Evolutionary conservation across 73 alveolate genomes (phyloP).

Genomic region (Symbiodinium pilosum): DNA sequence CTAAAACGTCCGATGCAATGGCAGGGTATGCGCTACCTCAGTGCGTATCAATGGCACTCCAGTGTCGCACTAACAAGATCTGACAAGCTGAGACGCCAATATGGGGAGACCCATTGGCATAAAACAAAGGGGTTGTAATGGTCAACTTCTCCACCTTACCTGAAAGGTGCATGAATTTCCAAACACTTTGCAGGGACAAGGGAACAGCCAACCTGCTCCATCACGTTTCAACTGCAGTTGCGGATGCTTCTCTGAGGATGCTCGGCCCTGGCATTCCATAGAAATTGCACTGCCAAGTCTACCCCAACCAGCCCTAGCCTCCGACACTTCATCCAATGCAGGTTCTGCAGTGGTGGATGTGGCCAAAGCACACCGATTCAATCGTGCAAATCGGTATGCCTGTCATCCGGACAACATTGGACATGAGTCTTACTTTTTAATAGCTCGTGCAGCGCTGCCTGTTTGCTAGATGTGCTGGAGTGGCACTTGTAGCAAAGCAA

Average conservation of each 20-base stretch:
- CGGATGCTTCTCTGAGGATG: not conserved
- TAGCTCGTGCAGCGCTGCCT: not conserved
- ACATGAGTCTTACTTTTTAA: not conserved
- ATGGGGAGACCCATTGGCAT: conserved; percentile 91
- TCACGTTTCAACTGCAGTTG: conserved; percentile 5
- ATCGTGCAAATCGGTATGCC: not conserved
- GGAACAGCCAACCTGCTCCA: not conserved
- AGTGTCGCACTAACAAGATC: too few relatives aligned
- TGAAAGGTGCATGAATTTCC: not conserved
- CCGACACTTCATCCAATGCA: not conserved
- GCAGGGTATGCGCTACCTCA: conserved; percentile 81
- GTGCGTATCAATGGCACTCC: not conserved
- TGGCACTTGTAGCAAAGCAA: not conserved
- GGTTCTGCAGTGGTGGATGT: not conserved
- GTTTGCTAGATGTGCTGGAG: not conserved
- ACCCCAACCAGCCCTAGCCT: not conserved
- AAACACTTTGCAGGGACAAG: not conserved
- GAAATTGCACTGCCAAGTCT: not conserved
- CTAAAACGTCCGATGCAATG: conserved; percentile 70
- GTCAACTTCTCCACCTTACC: conserved; percentile 33
- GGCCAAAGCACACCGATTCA: not conserved
- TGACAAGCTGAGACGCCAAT: conserved; percentile 9
- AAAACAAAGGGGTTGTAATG: conserved; percentile 68
- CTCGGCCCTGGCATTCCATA: not conserved
- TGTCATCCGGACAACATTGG: not conserved